Evolutionary conservation across 2,329 filamentous ascomycete genomes (phyloP).

Genomic region (Exutisphaerella laricina): DNA sequence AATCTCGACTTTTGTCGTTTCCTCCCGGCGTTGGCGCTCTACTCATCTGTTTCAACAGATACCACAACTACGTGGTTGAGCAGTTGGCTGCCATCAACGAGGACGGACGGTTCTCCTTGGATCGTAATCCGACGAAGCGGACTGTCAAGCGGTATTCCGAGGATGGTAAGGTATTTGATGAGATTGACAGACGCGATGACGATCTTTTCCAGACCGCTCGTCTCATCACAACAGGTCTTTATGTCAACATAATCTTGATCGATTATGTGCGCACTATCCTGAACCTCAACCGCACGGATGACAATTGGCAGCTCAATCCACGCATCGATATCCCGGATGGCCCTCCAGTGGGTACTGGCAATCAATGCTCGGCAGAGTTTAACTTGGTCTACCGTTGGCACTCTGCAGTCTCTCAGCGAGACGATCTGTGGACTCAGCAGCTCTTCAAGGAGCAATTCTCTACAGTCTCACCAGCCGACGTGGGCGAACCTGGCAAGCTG

Average conservation of each 20-base stretch:
- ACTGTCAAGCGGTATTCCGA: slow-evolving; percentile 31
- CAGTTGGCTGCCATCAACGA: slow-evolving; percentile 85
- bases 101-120: slow-evolving; percentile 67
- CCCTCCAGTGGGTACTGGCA: slow-evolving; percentile 42
- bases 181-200: slow-evolving; percentile 37
- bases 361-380: slow-evolving; percentile 50
- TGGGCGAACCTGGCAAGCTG: slow-evolving; percentile 24
- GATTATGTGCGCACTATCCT: slow-evolving; percentile 52
- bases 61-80: slow-evolving; percentile 80
- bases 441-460: slow-evolving; percentile 34
- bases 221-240: slow-evolving; percentile 49
- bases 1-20: slow-evolving; percentile 59
- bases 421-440: slow-evolving; percentile 44
- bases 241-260: slow-evolving; percentile 49
- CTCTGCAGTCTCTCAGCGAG: slow-evolving; percentile 38
- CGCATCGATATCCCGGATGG: slow-evolving; percentile 36
- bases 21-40: slow-evolving; percentile 64
- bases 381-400: slow-evolving; percentile 52
- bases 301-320: slow-evolving; percentile 42
- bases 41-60: slow-evolving; percentile 63
- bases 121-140: slow-evolving; percentile 44
- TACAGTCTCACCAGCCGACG: slow-evolving; percentile 19
- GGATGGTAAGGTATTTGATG: slow-evolving; percentile 8
- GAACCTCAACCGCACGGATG: slow-evolving; percentile 42
- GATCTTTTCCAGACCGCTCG: slow-evolving; percentile 50